These are phyloP conservation scores for Phoenix roebelenii DNA, from an alignment of 176 grass and related monocot species.

Conservation along the genomic window DNA sequence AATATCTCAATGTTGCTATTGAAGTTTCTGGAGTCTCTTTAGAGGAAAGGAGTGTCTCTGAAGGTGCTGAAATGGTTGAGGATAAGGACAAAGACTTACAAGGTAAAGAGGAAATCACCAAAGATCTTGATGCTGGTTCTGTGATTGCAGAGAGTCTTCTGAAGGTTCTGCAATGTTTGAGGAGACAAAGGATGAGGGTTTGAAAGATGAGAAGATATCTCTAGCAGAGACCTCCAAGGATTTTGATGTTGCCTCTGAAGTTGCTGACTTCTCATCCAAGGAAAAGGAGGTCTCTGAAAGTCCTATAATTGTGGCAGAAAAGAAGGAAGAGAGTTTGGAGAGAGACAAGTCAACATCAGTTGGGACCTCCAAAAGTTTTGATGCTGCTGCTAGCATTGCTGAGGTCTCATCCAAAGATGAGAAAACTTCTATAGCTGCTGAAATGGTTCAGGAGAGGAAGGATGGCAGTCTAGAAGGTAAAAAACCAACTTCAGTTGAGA, in stretches of 20 bases:
- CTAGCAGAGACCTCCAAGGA: neutral
- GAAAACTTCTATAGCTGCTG: too few species aligned
- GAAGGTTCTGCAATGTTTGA: neutral
- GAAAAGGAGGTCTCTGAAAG: too few species aligned
- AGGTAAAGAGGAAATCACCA: slow-evolving; percentile 1
- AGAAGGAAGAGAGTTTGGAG: too few species aligned
- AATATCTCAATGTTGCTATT: neutral
- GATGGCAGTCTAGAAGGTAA: neutral
- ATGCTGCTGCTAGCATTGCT: too few species aligned
- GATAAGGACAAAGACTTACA: neutral
- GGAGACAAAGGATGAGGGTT: neutral
- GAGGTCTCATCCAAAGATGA: too few species aligned
- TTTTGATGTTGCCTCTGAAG: neutral
- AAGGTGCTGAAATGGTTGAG: too few species aligned
- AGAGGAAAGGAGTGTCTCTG: too few species aligned
- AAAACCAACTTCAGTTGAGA: neutral
- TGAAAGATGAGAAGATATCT: neutral
- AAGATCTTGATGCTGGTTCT: neutral
- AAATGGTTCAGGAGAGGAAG: neutral
- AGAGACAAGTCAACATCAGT: too few species aligned
- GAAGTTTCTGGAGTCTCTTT: too few species aligned
- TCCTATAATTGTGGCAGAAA: too few species aligned
- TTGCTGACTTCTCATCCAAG: neutral
- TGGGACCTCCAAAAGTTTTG: too few species aligned
- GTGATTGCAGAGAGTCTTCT: neutral